Evolutionary conservation across 2,329 filamentous ascomycete genomes (phyloP), one percentile per base, ranked within the genome.

Genomic region (Pseudohalonectria lignicola): DNA sequence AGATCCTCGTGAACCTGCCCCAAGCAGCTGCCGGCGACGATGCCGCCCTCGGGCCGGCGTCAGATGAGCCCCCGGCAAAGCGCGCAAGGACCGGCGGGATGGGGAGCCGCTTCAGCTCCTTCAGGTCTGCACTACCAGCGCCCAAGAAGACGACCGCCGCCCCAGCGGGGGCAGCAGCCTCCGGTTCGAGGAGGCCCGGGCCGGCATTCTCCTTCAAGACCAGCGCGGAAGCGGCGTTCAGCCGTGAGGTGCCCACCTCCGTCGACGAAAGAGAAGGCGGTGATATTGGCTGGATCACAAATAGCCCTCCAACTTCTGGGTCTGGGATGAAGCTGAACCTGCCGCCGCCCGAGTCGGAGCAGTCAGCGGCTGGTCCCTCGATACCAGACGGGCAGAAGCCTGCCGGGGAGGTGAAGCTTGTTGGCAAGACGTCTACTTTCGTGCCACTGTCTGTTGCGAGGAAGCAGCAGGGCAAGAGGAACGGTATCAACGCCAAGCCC

Each of bases 341-440:
- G n/a, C 59, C 63, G 5, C 48, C 64, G n/a, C 62, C 67, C 9
- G 64, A 61, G 43, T 48, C 49, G 16, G 50, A 37, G 21, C 18
- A 21, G 33, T 10, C 33, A 10, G 11, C 16, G 13, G 13, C 26
- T 21, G 53, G 56, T 33, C 68, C 70, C n/a, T 61, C 65, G 23
- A 69, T 74, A 48, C 67, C 71, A 2, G 64, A 63, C 11, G 70
- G 71, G 31, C 68, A 76, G 49, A 76, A 76, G 50, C 59, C 70
- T 19, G 71, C 70, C n/a, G 66, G 73, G 2, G 75, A 81, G 41
- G 71, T 82, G 13, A 81, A 84, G 59, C 60, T 83, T 12, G 73
- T 80, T 2, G 84, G 83, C 16, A 92, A 88, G 49, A 76, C 86
- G 11, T 75, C 88, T 57, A 84, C 86, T 76, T 95, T 96, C 59